Percentiles rank a stretch among this genome's conserved stretches.
Conservation (phyloP, 208 protist genomes). For the Trypanosoma theileri region DNA sequence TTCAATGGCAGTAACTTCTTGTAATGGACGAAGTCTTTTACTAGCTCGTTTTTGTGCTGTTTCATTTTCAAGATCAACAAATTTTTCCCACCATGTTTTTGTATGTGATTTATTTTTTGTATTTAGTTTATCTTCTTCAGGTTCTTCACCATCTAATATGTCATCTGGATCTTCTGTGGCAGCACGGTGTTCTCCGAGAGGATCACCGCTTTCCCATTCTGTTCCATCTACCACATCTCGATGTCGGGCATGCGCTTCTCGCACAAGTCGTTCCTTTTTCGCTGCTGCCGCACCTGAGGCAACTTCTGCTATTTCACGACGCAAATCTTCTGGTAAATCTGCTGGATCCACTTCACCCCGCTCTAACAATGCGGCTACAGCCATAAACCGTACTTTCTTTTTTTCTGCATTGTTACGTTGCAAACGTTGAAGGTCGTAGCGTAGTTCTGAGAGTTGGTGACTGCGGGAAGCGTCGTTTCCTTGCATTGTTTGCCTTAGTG, state of each 20-base stretch:
- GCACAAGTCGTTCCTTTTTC: constrained; percentile 51
- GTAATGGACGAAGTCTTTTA: constrained; percentile 72
- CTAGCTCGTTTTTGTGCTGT: constrained; percentile 44
- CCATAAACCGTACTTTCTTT: constrained; percentile 87
- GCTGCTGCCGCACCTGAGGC: constrained; percentile 51
- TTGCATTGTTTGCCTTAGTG: constrained; percentile 80
- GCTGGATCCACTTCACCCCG: constrained; percentile 68
- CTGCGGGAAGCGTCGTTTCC: constrained; percentile 54
- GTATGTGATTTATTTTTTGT: constrained; percentile 3
- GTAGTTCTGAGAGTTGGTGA: constrained; percentile 64
- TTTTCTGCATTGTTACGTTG: constrained; percentile 82
- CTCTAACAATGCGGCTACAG: constrained; percentile 79
- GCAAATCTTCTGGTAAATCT: constrained; percentile 70
- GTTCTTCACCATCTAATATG: constrained; percentile 51
- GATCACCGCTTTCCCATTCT: constrained; percentile 78
- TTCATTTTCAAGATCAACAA: constrained; percentile 73
- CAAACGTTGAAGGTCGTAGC: constrained; percentile 70
- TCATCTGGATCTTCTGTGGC: constrained; percentile 50
- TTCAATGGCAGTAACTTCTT: constrained; percentile 83
- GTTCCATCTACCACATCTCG: constrained; percentile 80
- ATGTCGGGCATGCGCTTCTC: constrained; percentile 64
- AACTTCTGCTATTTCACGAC: constrained; percentile 71
- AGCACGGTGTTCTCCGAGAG: constrained; percentile 41
- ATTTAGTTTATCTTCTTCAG: constrained; percentile 17
- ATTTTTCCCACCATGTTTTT: constrained; percentile 84